Evolutionary conservation across 148 eudicot genomes (phyloP), one percentile per base, ranked within the genome.

Genomic region (Agrostemma githago): DNA sequence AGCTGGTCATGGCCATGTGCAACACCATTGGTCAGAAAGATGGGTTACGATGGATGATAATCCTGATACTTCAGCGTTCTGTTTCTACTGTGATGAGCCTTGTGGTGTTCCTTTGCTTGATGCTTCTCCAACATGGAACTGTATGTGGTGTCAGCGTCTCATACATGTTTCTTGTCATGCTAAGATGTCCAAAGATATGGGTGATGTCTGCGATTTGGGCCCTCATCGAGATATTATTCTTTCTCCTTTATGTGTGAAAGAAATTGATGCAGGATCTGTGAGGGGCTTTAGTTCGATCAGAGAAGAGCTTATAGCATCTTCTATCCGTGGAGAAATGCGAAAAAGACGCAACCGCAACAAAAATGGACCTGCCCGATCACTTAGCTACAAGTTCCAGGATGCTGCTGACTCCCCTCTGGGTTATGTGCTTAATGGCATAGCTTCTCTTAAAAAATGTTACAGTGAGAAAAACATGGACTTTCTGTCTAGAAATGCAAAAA

Each of bases 21-120:
- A 84, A 80, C 97, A 92, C 83, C 97, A 90, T 74, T 92, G 97
- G 97, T 88, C 92, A 34, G 97, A 92, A 79, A 84, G 87, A 81
- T 90, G 97, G 97, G 79, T 82, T 46, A 88, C 78, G 58, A 82
- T 80, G 74, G 96, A 92, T 83, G 97, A 88, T 61, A 88, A 92
- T 79, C 82, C 88, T 58, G 97, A 90, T 79, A 82, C 80, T 66
- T 89, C 95, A 74, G 84, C 89, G 11, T 92, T 89, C 83, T 91
- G 97, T 75, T 89, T 77, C 40, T 85, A 88, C 75, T 91, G 97
- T 75, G 97, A 91, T 67, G 94, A 89, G 83, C 94, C 97, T 65
- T 91, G 97, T 82, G 97, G 89, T 26, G 83, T 91, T 73, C 93
- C 94, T 64, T 77, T 91, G 74, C 82, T 91, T 39, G 90, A 88